Evolutionary conservation across 176 grass and related monocot species (phyloP).

Genomic region (Aechmea fasciata): DNA sequence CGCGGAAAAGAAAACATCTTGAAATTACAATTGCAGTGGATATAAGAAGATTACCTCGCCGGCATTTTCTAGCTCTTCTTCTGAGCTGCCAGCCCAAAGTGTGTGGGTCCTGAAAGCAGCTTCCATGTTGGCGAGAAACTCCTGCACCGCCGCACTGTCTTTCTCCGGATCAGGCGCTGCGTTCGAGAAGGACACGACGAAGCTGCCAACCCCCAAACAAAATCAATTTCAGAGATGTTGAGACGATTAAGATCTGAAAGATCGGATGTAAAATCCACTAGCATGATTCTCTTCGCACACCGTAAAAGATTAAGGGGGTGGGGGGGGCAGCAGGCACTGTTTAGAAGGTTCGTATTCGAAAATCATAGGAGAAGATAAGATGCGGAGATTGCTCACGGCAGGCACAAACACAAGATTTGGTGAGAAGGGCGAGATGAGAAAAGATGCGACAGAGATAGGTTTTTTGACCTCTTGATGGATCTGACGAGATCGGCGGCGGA

Average conservation of each 20-base stretch:
- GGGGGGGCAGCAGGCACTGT: no score
- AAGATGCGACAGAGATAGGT: not conserved
- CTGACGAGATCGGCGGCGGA: slow-evolving; percentile 89
- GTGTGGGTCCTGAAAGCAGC: slow-evolving; percentile 74
- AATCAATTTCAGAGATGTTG: slow-evolving; percentile 8
- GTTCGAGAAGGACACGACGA: slow-evolving; percentile 84
- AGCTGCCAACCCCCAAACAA: slow-evolving; percentile 42
- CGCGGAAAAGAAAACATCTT: no score
- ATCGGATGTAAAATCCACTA: no score
- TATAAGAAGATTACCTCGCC: slow-evolving; percentile 69
- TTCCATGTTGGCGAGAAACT: slow-evolving; percentile 95
- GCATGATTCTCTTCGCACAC: no score
- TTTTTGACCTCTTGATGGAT: slow-evolving; percentile 76
- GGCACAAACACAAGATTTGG: no score
- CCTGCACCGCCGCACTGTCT: slow-evolving; percentile 74
- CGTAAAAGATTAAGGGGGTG: no score
- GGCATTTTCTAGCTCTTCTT: slow-evolving; percentile 94
- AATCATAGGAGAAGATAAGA: no score
- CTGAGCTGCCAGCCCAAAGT: slow-evolving; percentile 91
- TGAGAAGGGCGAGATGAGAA: not conserved
- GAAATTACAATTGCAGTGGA: not conserved
- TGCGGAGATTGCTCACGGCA: no score
- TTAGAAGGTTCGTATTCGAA: no score
- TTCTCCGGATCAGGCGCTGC: slow-evolving; percentile 84
- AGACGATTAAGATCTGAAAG: no score